These are phyloP conservation scores for Vaccinium vitisidaea DNA, from an alignment of 148 eudicot species.

Conservation along the genomic window DNA sequence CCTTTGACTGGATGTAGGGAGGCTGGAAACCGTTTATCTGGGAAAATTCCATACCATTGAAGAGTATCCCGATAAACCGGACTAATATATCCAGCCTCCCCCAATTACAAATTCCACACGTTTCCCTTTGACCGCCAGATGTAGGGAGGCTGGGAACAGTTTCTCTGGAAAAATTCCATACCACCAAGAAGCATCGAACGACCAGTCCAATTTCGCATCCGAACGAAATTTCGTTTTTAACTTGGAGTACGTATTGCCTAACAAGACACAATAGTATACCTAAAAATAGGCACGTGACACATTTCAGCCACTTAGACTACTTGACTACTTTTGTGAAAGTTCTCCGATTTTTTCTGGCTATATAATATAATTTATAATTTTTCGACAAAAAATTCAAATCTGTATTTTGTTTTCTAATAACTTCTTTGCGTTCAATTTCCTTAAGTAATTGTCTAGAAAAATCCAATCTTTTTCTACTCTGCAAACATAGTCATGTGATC, in stretches of 20 bases:
- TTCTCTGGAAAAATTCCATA: not conserved
- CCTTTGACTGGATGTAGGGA: too few species aligned
- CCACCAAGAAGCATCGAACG: not conserved
- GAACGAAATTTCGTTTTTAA: not conserved
- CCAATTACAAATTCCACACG: too few species aligned
- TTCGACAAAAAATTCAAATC: not conserved
- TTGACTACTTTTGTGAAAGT: too few species aligned
- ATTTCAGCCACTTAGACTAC: not conserved
- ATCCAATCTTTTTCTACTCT: not conserved
- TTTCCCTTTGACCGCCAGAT: too few species aligned
- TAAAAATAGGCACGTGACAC: not conserved
- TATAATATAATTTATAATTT: not conserved
- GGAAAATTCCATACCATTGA: not conserved
- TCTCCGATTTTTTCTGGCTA: not conserved
- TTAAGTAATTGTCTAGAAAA: not conserved
- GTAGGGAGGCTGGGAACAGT: too few species aligned
- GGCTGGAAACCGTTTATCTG: too few species aligned
- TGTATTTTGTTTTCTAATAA: not conserved
- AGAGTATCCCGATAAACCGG: too few species aligned
- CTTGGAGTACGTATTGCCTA: not conserved
- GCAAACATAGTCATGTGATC: not conserved
- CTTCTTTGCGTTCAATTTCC: not conserved
- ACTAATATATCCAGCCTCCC: too few species aligned
- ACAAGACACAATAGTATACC: not conserved
- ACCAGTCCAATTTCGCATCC: not conserved